Evolutionary conservation across 31 red algal species (phyloP), one percentile per base, ranked within the genome.

Genomic region (Odonthalia washingtoniensis): DNA sequence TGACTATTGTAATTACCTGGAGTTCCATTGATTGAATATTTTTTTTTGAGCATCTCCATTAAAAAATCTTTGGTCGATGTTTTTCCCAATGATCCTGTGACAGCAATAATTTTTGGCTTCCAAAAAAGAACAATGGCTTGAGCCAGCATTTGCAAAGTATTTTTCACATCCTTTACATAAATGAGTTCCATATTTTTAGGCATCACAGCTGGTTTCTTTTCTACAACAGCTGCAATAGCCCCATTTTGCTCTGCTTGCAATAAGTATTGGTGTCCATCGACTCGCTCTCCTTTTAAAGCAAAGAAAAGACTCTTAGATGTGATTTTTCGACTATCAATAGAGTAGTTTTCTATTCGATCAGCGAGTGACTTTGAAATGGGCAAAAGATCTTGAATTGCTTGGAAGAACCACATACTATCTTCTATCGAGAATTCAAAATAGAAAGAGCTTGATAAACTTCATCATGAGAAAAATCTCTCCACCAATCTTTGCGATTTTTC

Each of bases 1-100:
- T 76, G 33, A 76, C 38, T 76, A 41, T 76, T 76, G 27, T 38
- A 76, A 76, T 76, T 76, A 31, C 72, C 72, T 76, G 30, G 30
- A 28, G 72, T 76, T 31, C 27, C 35, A 41, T 76, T 31, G 27
- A 40, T 31, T 34, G 35, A 40, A 38, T 41, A 34, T 45, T 76
- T 30, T 31, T 30, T 39, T 45, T 31, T 31, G 27, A 76, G 38
- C 30, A 76, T 45, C 27, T 31, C 30, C 28, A 31, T 30, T 28
- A 40, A 39, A 28, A 76, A 39, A 30, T 76, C 72, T 76, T 76
- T 76, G 41, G 37, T 41, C 30, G 72, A 38, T 40, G 72, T 76
- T 45, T 76, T 76, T 38, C 72, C 72, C 27, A 38, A 38, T 28
- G 32, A 38, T 39, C 72, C 72, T 31, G 72, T 76, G 72, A 76